phyloP scores from a whole-genome alignment of 2,329 filamentous ascomycete genomes.

The Lachnellula cervina region DNA sequence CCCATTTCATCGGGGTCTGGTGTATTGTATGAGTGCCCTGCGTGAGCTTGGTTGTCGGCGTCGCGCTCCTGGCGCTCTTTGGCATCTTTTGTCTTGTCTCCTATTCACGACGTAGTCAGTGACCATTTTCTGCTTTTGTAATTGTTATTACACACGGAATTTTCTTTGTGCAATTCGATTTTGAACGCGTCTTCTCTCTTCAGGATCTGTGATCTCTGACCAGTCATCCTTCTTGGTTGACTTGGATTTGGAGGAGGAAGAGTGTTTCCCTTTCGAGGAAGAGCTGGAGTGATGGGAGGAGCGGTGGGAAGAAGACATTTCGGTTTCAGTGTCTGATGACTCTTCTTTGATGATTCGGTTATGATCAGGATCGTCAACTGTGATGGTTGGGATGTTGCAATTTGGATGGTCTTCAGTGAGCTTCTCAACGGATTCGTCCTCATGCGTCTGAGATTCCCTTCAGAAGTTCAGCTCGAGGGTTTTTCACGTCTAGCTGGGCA shows the following conservation, averaged over 20 bases:
- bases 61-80: conserved; percentile 62
- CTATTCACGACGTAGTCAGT: conserved; percentile 35
- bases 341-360: conserved; percentile 17
- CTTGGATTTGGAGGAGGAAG: conserved; percentile 36
- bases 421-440: conserved; percentile 15
- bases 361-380: conserved; percentile 23
- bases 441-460: conserved; percentile 22
- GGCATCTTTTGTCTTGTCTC: conserved; percentile 64
- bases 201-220: conserved; percentile 64
- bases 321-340: conserved; percentile 22
- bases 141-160: conserved; percentile 53
- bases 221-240: conserved; percentile 53
- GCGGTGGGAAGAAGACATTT: conserved; percentile 29
- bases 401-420: conserved; percentile 7
- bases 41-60: conserved; percentile 56
- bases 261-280: conserved; percentile 22
- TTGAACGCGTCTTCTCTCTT: conserved; percentile 68
- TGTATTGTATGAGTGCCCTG: conserved; percentile 59
- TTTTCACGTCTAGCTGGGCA: neutral
- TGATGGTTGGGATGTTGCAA: conserved; percentile 19
- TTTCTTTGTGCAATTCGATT: conserved; percentile 73
- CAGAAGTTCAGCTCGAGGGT: conserved; percentile 11
- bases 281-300: conserved; percentile 23
- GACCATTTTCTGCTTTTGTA: neutral
- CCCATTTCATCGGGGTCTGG: conserved; percentile 53